Conservation (phyloP, 2,329 filamentous ascomycete species). For the Pseudonectria foliicola region DNA sequence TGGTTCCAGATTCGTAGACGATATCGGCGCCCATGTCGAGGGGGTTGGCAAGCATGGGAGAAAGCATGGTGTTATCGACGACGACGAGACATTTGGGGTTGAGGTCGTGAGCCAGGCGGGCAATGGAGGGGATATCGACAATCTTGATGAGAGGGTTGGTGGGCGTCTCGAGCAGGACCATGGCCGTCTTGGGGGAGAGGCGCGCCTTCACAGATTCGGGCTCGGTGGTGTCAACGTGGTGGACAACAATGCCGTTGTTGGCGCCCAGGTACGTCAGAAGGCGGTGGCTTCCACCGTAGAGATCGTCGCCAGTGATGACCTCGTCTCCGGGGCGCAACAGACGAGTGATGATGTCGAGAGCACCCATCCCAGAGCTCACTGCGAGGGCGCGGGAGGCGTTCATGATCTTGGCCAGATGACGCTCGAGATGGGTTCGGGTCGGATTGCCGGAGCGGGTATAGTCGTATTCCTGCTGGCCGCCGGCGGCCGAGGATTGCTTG, state of each 20-base stretch:
- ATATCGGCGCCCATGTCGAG: slow-evolving; percentile 92
- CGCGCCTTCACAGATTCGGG: slow-evolving; percentile 62
- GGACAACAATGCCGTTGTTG: slow-evolving; percentile 85
- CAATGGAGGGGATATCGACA: slow-evolving; percentile 79
- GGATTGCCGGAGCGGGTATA: slow-evolving; percentile 98
- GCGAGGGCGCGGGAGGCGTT: slow-evolving; percentile 84
- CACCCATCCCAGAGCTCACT: slow-evolving; percentile 95
- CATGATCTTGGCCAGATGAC: slow-evolving; percentile 98
- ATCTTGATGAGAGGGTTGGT: slow-evolving; percentile 99
- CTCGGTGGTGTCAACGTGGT: slow-evolving; percentile 91
- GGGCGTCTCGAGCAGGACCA: slow-evolving; percentile 93
- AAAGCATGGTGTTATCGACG: slow-evolving; percentile 99
- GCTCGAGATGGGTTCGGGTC: slow-evolving; percentile 89
- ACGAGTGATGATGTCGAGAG: slow-evolving; percentile 90
- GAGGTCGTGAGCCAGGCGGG: slow-evolving; percentile 65
- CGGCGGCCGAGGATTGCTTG: slow-evolving; percentile 77
- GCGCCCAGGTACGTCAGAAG: slow-evolving; percentile 86
- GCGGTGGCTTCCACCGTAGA: slow-evolving; percentile 93
- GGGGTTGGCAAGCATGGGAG: slow-evolving; percentile 87
- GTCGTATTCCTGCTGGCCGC: slow-evolving; percentile 84
- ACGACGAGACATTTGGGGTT: slow-evolving; percentile 77
- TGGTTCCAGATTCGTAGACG: slow-evolving; percentile 95
- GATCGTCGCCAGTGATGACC: slow-evolving; percentile 92
- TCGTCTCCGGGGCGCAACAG: slow-evolving; percentile 88
- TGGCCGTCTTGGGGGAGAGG: slow-evolving; percentile 74